Evolutionary conservation across 2,329 filamentous ascomycete species (phyloP), one percentile per base, ranked within the genome.

Genomic region (Penicillium fuscoglaucum): DNA sequence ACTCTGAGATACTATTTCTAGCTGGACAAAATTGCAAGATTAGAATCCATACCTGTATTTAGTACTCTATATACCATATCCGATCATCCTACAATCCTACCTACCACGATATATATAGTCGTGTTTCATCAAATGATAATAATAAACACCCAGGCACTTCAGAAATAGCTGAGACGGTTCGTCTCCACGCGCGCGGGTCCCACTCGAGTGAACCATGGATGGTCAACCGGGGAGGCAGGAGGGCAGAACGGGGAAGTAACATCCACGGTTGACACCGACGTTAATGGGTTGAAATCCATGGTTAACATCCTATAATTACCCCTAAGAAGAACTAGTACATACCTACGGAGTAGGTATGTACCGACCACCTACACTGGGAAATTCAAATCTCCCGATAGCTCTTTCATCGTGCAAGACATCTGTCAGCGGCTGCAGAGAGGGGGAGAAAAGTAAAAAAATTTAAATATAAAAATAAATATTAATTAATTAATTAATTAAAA

Each of bases 341-440:
- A 21, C 19, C 19, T 21, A 21, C 19, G 19, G 19, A 21, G 19
- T 21, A 21, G 19, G 19, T 21, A 21, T 1, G 19, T 21, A 21
- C 19, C 19, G 19, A 21, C 19, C 19, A 21, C 19, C 19, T 21
- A 21, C 19, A 21, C 19, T 21, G 6, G 12, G 8, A 31, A 37
- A 44, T 40, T 26, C 3, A 9, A 45, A 24, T 53, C 52, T 35
- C 19, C 48, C 44, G 40, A 26, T 31, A 46, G 44, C 37, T 33
- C 54, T 39, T 57, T 52, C 37, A 51, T 49, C 55, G 55, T 55
- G 55, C 51, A 58, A 58, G 51, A 58, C 56, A 58, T 55, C 56
- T 57, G 49, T 57, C 55, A 53, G 40, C 48, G 33, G 48, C 48
- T 57, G 55, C 55, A 53, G 31, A 57, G 48, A 52, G 33, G 21